Evolutionary conservation across 805 yeast species (phyloP).

Genomic region (Sungouiozyma intestinalis): DNA sequence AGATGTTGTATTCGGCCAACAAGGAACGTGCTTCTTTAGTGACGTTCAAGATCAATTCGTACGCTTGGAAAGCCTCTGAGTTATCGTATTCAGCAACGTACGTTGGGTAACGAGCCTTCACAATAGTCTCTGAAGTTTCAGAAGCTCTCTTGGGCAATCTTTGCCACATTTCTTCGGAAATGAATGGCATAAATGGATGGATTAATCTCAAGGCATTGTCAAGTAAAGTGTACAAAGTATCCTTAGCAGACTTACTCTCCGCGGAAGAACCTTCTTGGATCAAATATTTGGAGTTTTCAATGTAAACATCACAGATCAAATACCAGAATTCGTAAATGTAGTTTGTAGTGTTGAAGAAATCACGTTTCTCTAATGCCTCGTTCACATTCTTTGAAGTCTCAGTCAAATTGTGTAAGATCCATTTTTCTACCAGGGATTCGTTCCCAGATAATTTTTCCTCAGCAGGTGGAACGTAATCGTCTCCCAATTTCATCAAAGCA

Average conservation of each 20-base stretch:
- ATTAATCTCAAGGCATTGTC: slow-evolving; percentile 86
- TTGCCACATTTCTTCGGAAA: slow-evolving; percentile 99
- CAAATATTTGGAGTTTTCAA: slow-evolving; percentile 90
- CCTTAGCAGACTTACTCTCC: slow-evolving; percentile 84
- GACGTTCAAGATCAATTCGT: slow-evolving; percentile 74
- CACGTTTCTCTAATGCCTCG: slow-evolving; percentile 67
- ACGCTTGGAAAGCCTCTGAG: slow-evolving; percentile 55
- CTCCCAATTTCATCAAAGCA: slow-evolving; percentile 86
- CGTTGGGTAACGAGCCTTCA: slow-evolving; percentile 70
- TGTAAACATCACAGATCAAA: slow-evolving; percentile 93
- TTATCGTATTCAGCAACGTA: slow-evolving; percentile 53
- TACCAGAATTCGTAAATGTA: slow-evolving; percentile 91
- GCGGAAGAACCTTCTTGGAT: slow-evolving; percentile 82
- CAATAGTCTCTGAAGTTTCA: slow-evolving; percentile 62
- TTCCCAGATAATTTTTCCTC: slow-evolving; percentile 54
- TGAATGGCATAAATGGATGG: slow-evolving; percentile 97
- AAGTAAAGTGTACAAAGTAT: slow-evolving; percentile 84
- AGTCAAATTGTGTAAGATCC: slow-evolving; percentile 86
- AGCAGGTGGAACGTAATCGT: slow-evolving; percentile 75
- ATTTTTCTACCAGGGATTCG: slow-evolving; percentile 87
- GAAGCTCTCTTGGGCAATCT: slow-evolving; percentile 81
- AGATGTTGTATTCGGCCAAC: slow-evolving; percentile 79
- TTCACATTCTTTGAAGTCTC: slow-evolving; percentile 55
- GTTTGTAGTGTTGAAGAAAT: slow-evolving; percentile 79
- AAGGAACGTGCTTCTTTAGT: slow-evolving; percentile 89